These are phyloP conservation scores for Mariannaea elegans DNA, from an alignment of 2,329 filamentous ascomycete species.

Conservation along the genomic window DNA sequence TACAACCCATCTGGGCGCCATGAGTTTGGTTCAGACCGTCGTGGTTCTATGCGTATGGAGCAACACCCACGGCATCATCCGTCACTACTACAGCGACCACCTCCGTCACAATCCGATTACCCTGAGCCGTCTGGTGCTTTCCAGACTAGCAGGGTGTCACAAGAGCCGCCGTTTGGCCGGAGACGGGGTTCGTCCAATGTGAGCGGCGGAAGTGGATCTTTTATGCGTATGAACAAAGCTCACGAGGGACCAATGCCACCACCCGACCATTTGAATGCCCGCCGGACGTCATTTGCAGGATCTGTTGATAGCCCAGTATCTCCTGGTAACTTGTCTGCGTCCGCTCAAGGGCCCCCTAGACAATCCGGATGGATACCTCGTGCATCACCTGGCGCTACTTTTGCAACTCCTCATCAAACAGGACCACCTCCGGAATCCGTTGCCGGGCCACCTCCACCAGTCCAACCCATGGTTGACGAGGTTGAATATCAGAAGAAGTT, in stretches of 20 bases:
- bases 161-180: conserved; percentile 75
- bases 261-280: conserved; percentile 54
- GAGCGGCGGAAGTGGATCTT: conserved; percentile 82
- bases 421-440: conserved; percentile 42
- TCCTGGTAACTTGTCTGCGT: conserved; percentile 43
- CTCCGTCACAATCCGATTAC: conserved; percentile 61
- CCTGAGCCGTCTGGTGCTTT: conserved; percentile 89
- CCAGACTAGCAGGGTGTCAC: conserved; percentile 76
- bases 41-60: conserved; percentile 74
- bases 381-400: conserved; percentile 54
- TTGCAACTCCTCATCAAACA: conserved; percentile 51
- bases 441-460: conserved; percentile 42
- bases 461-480: conserved; percentile 59
- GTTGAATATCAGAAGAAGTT: conserved; percentile 73
- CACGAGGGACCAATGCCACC: conserved; percentile 53
- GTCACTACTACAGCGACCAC: conserved; percentile 79
- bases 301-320: conserved; percentile 62
- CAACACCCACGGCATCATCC: conserved; percentile 76
- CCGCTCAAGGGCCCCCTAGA: conserved; percentile 40
- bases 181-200: conserved; percentile 90
- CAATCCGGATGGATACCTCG: conserved; percentile 43
- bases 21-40: conserved; percentile 84
- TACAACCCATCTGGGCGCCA: conserved; percentile 97
- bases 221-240: conserved; percentile 62
- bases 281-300: conserved; percentile 59